Base-by-base conservation (phyloP, 257 asterid genomes). In the Solanum phureja region DNA sequence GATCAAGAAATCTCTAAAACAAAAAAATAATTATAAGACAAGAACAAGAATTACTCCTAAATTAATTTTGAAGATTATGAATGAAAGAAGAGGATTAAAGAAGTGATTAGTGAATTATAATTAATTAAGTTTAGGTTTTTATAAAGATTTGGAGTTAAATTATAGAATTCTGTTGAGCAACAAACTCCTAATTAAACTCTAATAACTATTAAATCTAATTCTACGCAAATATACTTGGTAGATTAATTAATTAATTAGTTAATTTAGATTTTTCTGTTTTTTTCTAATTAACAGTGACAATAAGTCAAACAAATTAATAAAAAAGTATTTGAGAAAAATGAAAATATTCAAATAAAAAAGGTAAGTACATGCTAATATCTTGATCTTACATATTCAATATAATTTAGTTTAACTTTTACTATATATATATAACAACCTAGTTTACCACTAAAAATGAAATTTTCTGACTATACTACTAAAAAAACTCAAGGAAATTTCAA, bases 161-260 rank as follows among this genome's bases (percentile, higher is more conserved):
- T 34, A 37, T 76, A 23, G 9, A 33, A 74, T 27, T 62, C 23
- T 40, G 44, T 90, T 79, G 85, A 79, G 66, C 37, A 90, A 90
- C 92, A 89, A 77, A 90, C 72, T 86, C 91, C 92, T 81, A 46
- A 24, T 44, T 81, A 81, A 64, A 4, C 90, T 87, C 92, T 88
- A 37, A 33, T 87, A 37, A 33, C 38, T 40, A 27, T 85, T 87
- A 62, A 89, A 46, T 76, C 89, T 73, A 79, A 5, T 75, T 35
- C 27, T 42, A 58, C 77, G 40, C 72, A 19, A 84, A 66, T 64
- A 66, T 86, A 85, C 83, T n/a, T 84, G 82, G 86, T 85, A 29
- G 88, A 29, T 29, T 29, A 29, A 87, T 33, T 21, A 27, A 23
- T 14, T 49, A 6, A 14, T 52, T 34, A 23, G n/a, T 40, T 44